Percentiles rank a stretch among this genome's conserved stretches.
Evolutionary conservation across 2,329 filamentous ascomycete species (phyloP).

Genomic region (Domatiomyces catenatus): DNA sequence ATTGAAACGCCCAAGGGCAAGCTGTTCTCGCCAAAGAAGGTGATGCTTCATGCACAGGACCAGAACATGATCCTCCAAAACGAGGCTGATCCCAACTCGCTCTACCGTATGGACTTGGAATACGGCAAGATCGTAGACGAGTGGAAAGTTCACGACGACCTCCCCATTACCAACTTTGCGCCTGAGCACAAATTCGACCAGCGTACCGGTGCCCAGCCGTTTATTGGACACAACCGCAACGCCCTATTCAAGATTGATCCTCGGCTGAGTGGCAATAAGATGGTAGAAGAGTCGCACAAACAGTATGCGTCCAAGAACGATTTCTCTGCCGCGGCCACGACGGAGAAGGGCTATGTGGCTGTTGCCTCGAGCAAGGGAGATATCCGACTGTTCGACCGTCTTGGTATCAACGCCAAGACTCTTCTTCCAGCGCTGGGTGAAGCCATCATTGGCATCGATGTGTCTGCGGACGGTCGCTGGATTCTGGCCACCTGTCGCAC

Average conservation of each 20-base stretch:
- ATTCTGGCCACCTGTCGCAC: slow-evolving; percentile 86
- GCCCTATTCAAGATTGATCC: slow-evolving; percentile 89
- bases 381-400: slow-evolving; percentile 85
- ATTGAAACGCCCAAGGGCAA: slow-evolving; percentile 77
- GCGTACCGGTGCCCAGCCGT: slow-evolving; percentile 89
- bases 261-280: slow-evolving; percentile 74
- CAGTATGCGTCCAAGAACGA: slow-evolving; percentile 96
- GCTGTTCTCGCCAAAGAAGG: slow-evolving; percentile 85
- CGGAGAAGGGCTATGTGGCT: slow-evolving; percentile 90
- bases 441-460: slow-evolving; percentile 84
- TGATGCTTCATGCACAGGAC: slow-evolving; percentile 89
- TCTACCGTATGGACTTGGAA: slow-evolving; percentile 95
- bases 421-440: slow-evolving; percentile 91
- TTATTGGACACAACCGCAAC: slow-evolving; percentile 83
- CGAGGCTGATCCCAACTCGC: slow-evolving; percentile 63
- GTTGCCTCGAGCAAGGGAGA: slow-evolving; percentile 97
- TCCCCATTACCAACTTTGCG: slow-evolving; percentile 78
- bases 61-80: slow-evolving; percentile 82
- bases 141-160: slow-evolving; percentile 96
- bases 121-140: slow-evolving; percentile 97
- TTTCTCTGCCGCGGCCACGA: slow-evolving; percentile 86
- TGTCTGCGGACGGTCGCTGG: slow-evolving; percentile 91
- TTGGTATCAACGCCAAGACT: slow-evolving; percentile 95
- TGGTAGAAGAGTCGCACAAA: slow-evolving; percentile 85
- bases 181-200: slow-evolving; percentile 96